Conservation (phyloP, 768 basidiomycete species). For the Dendrothele bispora region DNA sequence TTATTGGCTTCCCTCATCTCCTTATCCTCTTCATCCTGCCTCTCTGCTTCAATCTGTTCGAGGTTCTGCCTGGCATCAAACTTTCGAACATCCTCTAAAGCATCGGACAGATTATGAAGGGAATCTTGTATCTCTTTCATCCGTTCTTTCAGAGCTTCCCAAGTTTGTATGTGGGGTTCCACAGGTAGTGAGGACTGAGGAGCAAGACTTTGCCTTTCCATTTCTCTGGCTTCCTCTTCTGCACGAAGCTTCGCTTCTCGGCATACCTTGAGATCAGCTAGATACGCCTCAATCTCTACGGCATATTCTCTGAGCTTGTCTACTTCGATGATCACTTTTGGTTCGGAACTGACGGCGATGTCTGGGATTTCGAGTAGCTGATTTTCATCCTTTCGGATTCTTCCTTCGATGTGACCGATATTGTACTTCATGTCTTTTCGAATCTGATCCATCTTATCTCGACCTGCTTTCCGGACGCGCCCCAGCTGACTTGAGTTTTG, state of each 20-base stretch:
- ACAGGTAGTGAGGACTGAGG: not conserved
- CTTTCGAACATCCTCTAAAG: not conserved
- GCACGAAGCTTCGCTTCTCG: not conserved
- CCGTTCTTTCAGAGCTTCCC: not conserved
- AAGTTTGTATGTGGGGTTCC: not conserved
- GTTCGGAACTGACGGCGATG: constrained; percentile 7
- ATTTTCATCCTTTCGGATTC: constrained; percentile 1
- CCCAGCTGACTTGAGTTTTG: constrained; percentile 13
- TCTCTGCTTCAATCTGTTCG: constrained; percentile 1
- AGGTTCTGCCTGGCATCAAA: too few relatives aligned
- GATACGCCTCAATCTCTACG: not conserved
- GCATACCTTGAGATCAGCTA: not conserved
- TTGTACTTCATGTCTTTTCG: not conserved
- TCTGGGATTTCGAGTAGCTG: constrained; percentile 8
- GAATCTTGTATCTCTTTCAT: not conserved
- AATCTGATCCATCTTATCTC: constrained; percentile 4
- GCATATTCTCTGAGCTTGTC: not conserved
- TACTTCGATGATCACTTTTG: not conserved
- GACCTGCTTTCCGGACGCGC: constrained; percentile 6
- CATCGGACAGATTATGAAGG: not conserved
- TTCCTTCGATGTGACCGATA: not conserved
- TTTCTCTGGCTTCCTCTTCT: not conserved
- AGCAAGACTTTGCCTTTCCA: not conserved
- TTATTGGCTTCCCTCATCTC: not conserved
- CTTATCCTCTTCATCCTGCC: not conserved